These are phyloP conservation scores for Entomortierella beljakovae DNA, from an alignment of 192 early-diverging fungal species.

Conservation along the genomic window DNA sequence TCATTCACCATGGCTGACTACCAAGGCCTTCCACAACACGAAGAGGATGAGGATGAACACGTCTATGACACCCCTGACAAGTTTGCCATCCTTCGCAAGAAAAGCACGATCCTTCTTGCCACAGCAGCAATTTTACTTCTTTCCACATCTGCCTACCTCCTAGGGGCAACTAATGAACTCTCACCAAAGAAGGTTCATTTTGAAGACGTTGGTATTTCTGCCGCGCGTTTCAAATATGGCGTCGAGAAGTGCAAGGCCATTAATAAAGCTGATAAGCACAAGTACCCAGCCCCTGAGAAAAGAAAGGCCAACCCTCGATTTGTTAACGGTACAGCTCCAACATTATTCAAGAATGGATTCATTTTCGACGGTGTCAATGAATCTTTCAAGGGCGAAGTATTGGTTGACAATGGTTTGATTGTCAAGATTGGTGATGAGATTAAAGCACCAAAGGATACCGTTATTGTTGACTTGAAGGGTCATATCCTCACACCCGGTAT, in stretches of 20 bases:
- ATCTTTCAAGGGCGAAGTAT: conserved; percentile 59
- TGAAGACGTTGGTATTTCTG: conserved; percentile 47
- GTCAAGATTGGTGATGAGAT: conserved; percentile 55
- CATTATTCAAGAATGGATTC: conserved; percentile 70
- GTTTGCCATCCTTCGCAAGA: conserved; percentile 38
- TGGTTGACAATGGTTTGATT: conserved; percentile 70
- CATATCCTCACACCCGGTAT: conserved; percentile 82
- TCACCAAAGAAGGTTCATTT: conserved; percentile 40
- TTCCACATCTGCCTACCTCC: conserved; percentile 28
- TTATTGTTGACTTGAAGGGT: conserved; percentile 71
- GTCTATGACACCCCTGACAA: conserved; percentile 25
- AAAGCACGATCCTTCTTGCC: conserved; percentile 40
- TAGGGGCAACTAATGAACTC: conserved; percentile 48
- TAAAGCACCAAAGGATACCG: conserved; percentile 38
- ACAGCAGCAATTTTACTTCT: conserved; percentile 47
- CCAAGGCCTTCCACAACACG: conserved; percentile 39
- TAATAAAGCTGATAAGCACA: conserved; percentile 20
- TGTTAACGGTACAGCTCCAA: conserved; percentile 43
- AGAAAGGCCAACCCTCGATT: conserved; percentile 59
- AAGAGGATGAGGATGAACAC: conserved; percentile 42
- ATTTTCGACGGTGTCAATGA: conserved; percentile 67
- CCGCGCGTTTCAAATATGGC: conserved; percentile 27
- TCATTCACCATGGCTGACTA: conserved; percentile 36
- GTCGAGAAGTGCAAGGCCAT: conserved; percentile 49
- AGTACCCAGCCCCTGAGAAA: conserved; percentile 22